Percentiles rank a stretch among this genome's conserved stretches.
phyloP scores from a whole-genome alignment of 495 filamentous ascomycete genomes.

The Penicillium paxilli region DNA sequence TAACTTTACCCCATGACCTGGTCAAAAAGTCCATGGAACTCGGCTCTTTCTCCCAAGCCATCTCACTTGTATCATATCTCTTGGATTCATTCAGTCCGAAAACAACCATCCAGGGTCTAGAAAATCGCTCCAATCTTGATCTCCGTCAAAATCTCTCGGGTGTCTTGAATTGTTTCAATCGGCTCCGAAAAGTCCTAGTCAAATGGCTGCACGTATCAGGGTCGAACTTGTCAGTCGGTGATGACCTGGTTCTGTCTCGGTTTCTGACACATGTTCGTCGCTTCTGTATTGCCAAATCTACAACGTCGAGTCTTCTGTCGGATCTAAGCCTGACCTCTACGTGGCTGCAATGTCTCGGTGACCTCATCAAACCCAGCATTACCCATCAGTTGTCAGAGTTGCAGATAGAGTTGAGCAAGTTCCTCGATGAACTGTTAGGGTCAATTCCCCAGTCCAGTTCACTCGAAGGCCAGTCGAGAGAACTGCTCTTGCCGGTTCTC shows the following conservation, averaged over 20 bases:
- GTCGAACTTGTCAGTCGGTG: slow-evolving; percentile 12
- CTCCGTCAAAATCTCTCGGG: slow-evolving; percentile 36
- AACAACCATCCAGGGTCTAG: background rate
- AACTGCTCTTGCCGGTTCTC: slow-evolving; percentile 28
- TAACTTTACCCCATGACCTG: slow-evolving; percentile 31
- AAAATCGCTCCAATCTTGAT: slow-evolving; percentile 12
- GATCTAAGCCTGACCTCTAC: slow-evolving; percentile 27
- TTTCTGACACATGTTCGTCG: slow-evolving; percentile 23
- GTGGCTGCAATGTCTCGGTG: slow-evolving; percentile 32
- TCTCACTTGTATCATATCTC: slow-evolving; percentile 25
- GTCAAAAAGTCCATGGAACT: slow-evolving; percentile 24
- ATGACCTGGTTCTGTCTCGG: slow-evolving; percentile 20
- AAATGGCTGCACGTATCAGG: slow-evolving; percentile 24
- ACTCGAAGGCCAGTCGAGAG: slow-evolving; percentile 14
- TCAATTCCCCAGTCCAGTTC: slow-evolving; percentile 6
- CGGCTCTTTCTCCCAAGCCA: slow-evolving; percentile 25
- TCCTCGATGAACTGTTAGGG: slow-evolving; percentile 24
- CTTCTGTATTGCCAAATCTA: slow-evolving; percentile 14
- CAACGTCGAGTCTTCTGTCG: slow-evolving; percentile 14
- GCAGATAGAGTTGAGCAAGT: slow-evolving; percentile 27
- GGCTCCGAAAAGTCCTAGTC: slow-evolving; percentile 33
- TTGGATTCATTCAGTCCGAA: slow-evolving; percentile 31
- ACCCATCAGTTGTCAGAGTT: slow-evolving; percentile 19
- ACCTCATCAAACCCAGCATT: slow-evolving; percentile 22
- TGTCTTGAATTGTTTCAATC: slow-evolving; percentile 37